Base-by-base conservation (phyloP, 306 rosid species). In the Dalbergia cochinchinensis region DNA sequence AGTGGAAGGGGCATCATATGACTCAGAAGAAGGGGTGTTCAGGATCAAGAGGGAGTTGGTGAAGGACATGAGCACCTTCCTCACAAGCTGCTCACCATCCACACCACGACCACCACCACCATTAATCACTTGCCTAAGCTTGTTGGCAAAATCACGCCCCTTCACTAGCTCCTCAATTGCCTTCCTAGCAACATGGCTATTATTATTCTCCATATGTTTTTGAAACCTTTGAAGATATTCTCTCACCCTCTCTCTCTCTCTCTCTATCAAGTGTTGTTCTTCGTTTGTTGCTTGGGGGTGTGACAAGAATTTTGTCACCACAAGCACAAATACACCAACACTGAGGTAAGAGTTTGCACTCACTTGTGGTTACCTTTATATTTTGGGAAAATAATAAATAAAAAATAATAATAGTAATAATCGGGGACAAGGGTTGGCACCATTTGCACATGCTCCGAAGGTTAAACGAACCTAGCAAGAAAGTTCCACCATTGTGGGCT, bases 41-140 rank as follows among this genome's bases (percentile, higher is more conserved):
- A 92, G 58, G 70, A 86, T 35, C 51, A 10, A 65, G 18, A 90
- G 88, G 3, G 85, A 76, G 18, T 81, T 88, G 1, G 82, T 19
- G 58, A 92, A 88, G 2, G 92, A 80, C 13, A 50, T 57, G 72
- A 87, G 61, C 33, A 90, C 83, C 42, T 83, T 70, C 5, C 50
- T 41, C 37, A 73, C 53, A 62, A 92, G 86, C 44, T 74, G 58
- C 14, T 88, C 86, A 6, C 20, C 54, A 26, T 69, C 34, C 12
- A 41, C 81, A 13, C n/a, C 11, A 33, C n/a, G 37, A 10, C 61
- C 76, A n/a, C 37, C 45, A 14, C n/a, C 55, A 13, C 19, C n/a
- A n/a, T 22, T 53, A 7, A 89, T 69, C 1, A 76, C 5, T 41
- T 34, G 4, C 12, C 66, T 84, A 18, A 92, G 92, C 70, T 85